Conservation (phyloP, 2,329 filamentous ascomycete species). For the Monilinia vaccinii-corymbosi region DNA sequence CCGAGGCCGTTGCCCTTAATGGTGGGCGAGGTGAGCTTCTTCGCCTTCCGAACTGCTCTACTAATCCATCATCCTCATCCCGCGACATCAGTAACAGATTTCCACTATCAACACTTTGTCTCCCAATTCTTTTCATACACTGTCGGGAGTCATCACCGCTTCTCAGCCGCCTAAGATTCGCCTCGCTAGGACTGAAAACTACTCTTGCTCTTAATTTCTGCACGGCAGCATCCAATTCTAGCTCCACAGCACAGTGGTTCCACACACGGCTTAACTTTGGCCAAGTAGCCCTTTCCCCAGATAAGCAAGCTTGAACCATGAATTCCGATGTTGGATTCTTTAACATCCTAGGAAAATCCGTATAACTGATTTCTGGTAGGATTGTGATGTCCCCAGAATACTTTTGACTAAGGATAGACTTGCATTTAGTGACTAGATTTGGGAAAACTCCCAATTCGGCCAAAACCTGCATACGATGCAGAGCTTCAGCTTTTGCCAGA, state of each 20-base stretch:
- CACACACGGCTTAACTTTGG: slow-evolving; percentile 77
- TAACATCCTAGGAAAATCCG: slow-evolving; percentile 67
- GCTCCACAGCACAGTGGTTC: slow-evolving; percentile 80
- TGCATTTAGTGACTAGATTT: slow-evolving; percentile 66
- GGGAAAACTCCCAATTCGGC: slow-evolving; percentile 74
- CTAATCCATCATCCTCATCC: slow-evolving; percentile 10
- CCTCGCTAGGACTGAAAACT: slow-evolving; percentile 29
- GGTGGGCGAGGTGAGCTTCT: slow-evolving; percentile 18
- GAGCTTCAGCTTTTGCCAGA: slow-evolving; percentile 67
- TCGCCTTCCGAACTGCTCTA: background rate
- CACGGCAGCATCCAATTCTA: slow-evolving; percentile 71
- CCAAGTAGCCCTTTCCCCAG: slow-evolving; percentile 84
- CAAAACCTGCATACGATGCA: slow-evolving; percentile 73
- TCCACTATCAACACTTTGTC: slow-evolving; percentile 22
- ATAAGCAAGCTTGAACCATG: slow-evolving; percentile 68
- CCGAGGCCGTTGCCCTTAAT: slow-evolving; percentile 16
- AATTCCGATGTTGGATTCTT: slow-evolving; percentile 80
- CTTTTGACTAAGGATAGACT: slow-evolving; percentile 76
- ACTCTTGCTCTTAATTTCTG: slow-evolving; percentile 58
- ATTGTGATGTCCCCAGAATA: slow-evolving; percentile 97
- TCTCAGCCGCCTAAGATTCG: slow-evolving; percentile 25
- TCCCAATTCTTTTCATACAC: slow-evolving; percentile 11
- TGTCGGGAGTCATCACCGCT: slow-evolving; percentile 13
- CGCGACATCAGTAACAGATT: slow-evolving; percentile 8
- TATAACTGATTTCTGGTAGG: slow-evolving; percentile 65